These are phyloP conservation scores for Taiozyma sp. DNA, from an alignment of 1,139 yeast species.

Conservation along the genomic window DNA sequence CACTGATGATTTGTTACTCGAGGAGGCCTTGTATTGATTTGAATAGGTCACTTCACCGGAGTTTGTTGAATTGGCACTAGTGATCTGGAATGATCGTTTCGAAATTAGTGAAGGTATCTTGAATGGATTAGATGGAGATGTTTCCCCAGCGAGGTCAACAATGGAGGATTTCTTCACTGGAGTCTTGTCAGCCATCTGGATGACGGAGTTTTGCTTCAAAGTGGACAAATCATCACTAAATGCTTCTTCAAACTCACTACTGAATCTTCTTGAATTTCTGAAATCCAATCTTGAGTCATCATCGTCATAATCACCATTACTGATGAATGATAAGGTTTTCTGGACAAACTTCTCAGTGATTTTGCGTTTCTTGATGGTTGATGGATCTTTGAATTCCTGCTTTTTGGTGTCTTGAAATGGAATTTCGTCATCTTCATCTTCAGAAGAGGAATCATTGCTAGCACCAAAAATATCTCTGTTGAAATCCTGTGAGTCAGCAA, in stretches of 20 bases:
- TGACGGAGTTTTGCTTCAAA: slow-evolving; percentile 44
- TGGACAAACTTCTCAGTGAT: slow-evolving; percentile 57
- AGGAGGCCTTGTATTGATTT: slow-evolving; percentile 51
- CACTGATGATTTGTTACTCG: slow-evolving; percentile 57
- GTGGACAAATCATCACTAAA: slow-evolving; percentile 38
- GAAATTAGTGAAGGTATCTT: slow-evolving; percentile 43
- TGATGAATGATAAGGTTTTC: slow-evolving; percentile 58
- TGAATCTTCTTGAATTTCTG: slow-evolving; percentile 1
- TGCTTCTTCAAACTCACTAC: slow-evolving; percentile 17
- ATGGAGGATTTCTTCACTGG: slow-evolving; percentile 12
- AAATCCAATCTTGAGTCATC: slow-evolving; percentile 4
- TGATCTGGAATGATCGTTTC: slow-evolving; percentile 27
- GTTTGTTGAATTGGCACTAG: slow-evolving; percentile 32
- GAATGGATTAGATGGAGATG: slow-evolving; percentile 25
- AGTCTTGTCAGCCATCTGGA: slow-evolving; percentile 23
- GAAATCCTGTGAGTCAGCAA: slow-evolving; percentile 41
- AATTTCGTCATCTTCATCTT: slow-evolving; percentile 17
- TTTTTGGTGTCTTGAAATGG: slow-evolving; percentile 20
- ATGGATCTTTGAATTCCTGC: slow-evolving; percentile 13
- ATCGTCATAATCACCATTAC: slow-evolving; percentile 30
- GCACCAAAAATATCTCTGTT: slow-evolving; percentile 17
- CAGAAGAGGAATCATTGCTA: slow-evolving; percentile 7
- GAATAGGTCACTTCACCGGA: slow-evolving; percentile 51
- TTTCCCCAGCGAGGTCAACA: slow-evolving; percentile 27
- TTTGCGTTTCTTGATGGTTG: slow-evolving; percentile 22